Base-by-base conservation (phyloP, 805 yeast species). In the Ascoidea tarda region DNA sequence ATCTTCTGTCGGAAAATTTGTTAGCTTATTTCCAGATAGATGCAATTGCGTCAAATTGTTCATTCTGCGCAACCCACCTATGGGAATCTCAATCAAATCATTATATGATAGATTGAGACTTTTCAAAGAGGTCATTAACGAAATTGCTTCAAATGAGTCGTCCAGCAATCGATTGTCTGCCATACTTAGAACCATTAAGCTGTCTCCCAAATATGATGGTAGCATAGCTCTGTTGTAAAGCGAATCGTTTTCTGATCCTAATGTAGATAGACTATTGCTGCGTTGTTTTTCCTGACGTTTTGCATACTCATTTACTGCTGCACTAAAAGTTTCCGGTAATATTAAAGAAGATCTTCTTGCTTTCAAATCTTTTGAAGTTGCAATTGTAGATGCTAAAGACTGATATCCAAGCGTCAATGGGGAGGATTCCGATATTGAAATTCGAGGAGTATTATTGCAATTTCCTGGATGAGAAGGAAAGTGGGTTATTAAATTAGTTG, bases 161-260 rank as follows among this genome's bases (percentile, higher is more conserved):
- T 91, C 96, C 32, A 74, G 76, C 42, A 93, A 73, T 57, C 88
- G 81, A 64, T 93, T 93, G 63, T 91, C 98, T 12, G 93, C 85
- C 46, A 88, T 70, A 46, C 80, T 75, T 46, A 93, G 74, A 31
- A 71, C 68, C 52, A 74, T 65, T 54, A 89, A 69, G 33, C 78
- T 74, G 51, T 74, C 74, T 1, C 82, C 73, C 50, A 79, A 49
- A 14, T 52, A 52, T 8, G 57, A 38, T 12, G 45, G 14, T 38
- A 8, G 2, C 14, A 14, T 10, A 8, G 14, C 8, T 38, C 14
- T 8, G 14, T 8, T 38, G 14, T 38, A 38, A 38, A 10, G 14
- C 14, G 44, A 38, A 10, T 8, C 14, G 14, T 14, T 38, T n/a
- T 16, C 31, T 14, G 44, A 10, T 38, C 44, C 44, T 38, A 14